phyloP scores from a whole-genome alignment of 2,329 filamentous ascomycete genomes.

The Penicillium vulpinum region DNA sequence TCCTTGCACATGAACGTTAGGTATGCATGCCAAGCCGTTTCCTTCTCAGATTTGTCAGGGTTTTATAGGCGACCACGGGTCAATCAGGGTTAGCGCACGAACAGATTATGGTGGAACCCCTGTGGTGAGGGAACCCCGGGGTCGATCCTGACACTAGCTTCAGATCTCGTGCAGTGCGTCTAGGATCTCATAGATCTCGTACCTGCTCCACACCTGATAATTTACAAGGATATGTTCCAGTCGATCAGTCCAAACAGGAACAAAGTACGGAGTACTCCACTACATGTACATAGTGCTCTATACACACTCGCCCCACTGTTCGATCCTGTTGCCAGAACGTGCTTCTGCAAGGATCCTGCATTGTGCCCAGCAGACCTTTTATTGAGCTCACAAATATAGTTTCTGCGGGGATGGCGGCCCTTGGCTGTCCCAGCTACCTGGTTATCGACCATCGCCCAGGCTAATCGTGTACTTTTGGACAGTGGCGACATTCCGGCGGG shows the following conservation, averaged over 20 bases:
- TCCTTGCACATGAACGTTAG: constrained; percentile 19
- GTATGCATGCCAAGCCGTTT: constrained; percentile 18
- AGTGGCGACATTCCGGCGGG: constrained; percentile 18
- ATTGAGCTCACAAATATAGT: constrained; percentile 15
- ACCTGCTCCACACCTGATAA: not conserved
- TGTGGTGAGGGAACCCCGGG: constrained; percentile 6
- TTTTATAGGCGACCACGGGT: not conserved
- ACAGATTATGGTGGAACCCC: constrained; percentile 10
- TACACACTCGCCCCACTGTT: constrained; percentile 12
- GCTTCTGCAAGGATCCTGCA: constrained; percentile 25
- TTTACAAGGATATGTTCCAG: not conserved
- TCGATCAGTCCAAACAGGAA: not conserved
- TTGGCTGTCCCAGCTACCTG: constrained; percentile 17
- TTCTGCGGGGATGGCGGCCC: constrained; percentile 9
- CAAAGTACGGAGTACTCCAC: no score
- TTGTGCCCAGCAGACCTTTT: constrained; percentile 3
- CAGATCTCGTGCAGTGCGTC: constrained; percentile 22
- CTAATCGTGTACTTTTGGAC: constrained; percentile 20
- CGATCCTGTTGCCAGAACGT: constrained; percentile 18
- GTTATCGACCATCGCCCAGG: constrained; percentile 13
- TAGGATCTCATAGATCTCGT: constrained; percentile 23
- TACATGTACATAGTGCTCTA: not conserved
- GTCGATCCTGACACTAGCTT: constrained; percentile 20
- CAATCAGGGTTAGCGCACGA: constrained; percentile 1
- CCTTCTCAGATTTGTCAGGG: constrained; percentile 6